Conservation (phyloP, 352 stramenopile species). For the Globisporangium paroecandrum region DNA sequence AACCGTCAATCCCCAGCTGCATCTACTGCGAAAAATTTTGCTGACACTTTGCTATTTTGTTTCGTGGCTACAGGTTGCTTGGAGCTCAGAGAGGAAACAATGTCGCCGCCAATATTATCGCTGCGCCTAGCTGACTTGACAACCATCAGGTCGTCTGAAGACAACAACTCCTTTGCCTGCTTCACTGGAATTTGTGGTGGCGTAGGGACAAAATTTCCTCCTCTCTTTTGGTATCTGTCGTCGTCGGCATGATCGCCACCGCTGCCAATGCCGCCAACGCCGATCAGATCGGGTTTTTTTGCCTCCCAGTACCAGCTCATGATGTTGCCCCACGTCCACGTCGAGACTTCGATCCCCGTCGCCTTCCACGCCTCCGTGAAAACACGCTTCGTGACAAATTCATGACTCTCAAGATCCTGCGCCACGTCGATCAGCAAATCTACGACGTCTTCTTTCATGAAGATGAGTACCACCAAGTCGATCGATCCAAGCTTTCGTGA, state of each 20-base stretch:
- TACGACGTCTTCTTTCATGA: conserved; percentile 58
- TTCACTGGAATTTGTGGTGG: conserved; percentile 12
- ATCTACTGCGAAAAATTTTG: conserved; percentile 12
- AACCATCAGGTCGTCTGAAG: conserved; percentile 37
- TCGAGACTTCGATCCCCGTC: conserved; percentile 31
- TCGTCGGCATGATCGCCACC: conserved; percentile 9
- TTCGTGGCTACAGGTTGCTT: conserved; percentile 7
- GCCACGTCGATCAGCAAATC: conserved; percentile 55
- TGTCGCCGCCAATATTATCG: conserved; percentile 12
- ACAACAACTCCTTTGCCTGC: conserved; percentile 1
- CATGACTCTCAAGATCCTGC: conserved; percentile 37
- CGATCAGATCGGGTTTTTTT: background rate
- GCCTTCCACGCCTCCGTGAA: conserved; percentile 49
- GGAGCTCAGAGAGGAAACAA: conserved; percentile 17
- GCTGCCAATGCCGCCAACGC: conserved; percentile 2
- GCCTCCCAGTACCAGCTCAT: conserved; percentile 62
- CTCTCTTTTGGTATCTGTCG: conserved; percentile 7
- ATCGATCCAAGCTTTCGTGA: conserved; percentile 33
- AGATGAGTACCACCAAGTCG: conserved; percentile 49
- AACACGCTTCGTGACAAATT: conserved; percentile 28
- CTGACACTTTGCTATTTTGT: conserved; percentile 5
- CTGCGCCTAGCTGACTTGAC: conserved; percentile 28
- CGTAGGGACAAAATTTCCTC: background rate
- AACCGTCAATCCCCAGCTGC: too few species aligned
- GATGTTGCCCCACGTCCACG: conserved; percentile 38